A percentile compares a stretch with the other conserved stretches of the same genome.
Evolutionary conservation across 805 yeast species (phyloP).

Genomic region (Saccharomycopsis oosterbeekiorum): DNA sequence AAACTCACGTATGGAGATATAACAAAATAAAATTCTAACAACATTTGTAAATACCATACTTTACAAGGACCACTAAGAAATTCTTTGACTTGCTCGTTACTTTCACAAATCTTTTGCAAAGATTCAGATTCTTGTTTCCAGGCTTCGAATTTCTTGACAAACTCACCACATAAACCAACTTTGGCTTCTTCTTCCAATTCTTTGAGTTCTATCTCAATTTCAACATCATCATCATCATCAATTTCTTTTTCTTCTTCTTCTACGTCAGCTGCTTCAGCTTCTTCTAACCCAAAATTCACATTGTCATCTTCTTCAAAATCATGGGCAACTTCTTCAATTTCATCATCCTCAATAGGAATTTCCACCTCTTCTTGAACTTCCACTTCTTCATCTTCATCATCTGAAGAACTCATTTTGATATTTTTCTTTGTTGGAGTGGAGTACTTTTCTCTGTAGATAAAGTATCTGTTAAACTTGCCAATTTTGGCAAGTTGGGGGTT

Average conservation of each 20-base stretch:
- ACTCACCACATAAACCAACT: not conserved
- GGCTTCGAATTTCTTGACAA: not conserved
- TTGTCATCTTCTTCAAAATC: slow-evolving; percentile 3
- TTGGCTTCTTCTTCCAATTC: slow-evolving; percentile 3
- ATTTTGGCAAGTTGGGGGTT: slow-evolving; percentile 26
- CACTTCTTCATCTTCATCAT: not conserved
- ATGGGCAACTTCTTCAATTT: not conserved
- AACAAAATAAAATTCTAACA: slow-evolving; percentile 20
- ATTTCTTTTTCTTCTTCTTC: slow-evolving; percentile 14
- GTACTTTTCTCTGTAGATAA: slow-evolving; percentile 22
- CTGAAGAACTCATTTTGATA: slow-evolving; percentile 1
- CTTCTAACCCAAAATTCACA: not conserved
- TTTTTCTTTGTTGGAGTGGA: slow-evolving; percentile 17
- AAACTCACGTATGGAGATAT: slow-evolving; percentile 19
- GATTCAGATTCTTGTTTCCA: not conserved
- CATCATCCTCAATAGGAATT: slow-evolving; percentile 1
- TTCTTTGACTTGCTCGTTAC: slow-evolving; percentile 5
- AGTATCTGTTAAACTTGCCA: slow-evolving; percentile 21
- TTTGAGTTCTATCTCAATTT: not conserved
- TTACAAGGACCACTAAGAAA: slow-evolving; percentile 9
- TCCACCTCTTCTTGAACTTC: not conserved
- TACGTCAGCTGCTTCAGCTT: slow-evolving; percentile 4
- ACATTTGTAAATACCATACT: slow-evolving; percentile 7
- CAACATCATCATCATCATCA: slow-evolving; percentile 11
- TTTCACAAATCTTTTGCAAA: not conserved